Evolutionary conservation across 1,284 basidiomycete genomes (phyloP).

Genomic region (Porodaedalea pini): DNA sequence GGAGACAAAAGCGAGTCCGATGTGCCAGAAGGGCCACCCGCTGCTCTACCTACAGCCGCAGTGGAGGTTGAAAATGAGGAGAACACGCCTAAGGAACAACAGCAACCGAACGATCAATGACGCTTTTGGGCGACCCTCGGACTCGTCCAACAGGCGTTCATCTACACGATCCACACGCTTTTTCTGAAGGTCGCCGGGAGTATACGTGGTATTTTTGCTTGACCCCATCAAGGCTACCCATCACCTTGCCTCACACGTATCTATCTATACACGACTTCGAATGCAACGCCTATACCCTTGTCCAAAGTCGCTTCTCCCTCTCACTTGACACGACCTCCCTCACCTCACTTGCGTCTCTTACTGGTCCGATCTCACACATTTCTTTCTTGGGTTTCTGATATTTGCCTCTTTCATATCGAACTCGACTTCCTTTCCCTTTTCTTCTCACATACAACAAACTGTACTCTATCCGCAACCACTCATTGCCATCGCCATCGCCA

Average conservation of each 20-base stretch:
- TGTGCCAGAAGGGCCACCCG: background rate
- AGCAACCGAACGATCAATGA: slow-evolving; percentile 36
- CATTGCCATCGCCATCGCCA: background rate
- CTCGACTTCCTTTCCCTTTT: background rate
- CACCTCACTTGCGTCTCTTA: background rate
- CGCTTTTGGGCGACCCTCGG: slow-evolving; percentile 58
- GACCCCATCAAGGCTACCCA: background rate
- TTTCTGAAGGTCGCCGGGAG: slow-evolving; percentile 60
- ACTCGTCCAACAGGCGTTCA: slow-evolving; percentile 42
- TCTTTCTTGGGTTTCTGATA: background rate
- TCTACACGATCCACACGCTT: slow-evolving; percentile 43
- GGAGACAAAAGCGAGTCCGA: background rate
- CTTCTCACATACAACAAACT: slow-evolving; percentile 1
- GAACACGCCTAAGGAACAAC: slow-evolving; percentile 4
- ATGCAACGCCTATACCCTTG: background rate
- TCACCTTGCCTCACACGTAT: background rate
- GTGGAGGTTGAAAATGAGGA: background rate
- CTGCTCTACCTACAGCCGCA: slow-evolving; percentile 15
- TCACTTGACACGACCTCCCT: background rate
- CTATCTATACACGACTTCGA: background rate
- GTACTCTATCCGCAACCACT: slow-evolving; percentile 8
- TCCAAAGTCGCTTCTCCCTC: background rate
- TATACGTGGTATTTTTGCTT: slow-evolving; percentile 18
- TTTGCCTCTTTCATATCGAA: background rate
- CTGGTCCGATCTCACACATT: slow-evolving; percentile 1